Conservation (phyloP, 192 early-diverging fungal species). For the Powellomyces hirtus region DNA sequence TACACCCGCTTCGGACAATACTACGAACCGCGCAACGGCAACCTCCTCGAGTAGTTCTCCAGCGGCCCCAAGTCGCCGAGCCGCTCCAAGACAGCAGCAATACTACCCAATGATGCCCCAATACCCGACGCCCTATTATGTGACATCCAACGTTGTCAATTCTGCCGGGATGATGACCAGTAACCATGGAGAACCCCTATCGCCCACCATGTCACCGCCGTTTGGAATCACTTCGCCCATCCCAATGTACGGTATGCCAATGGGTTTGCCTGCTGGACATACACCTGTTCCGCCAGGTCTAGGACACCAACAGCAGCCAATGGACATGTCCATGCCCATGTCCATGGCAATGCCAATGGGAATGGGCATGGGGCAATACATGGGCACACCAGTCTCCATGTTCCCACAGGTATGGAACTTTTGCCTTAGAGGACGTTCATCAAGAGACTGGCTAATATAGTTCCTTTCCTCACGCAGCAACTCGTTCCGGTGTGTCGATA, state of each 20-base stretch:
- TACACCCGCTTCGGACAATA: neutral
- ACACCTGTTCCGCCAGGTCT: neutral
- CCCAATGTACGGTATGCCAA: slow-evolving; percentile 5
- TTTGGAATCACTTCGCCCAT: neutral
- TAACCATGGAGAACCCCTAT: neutral
- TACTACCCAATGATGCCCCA: slow-evolving; percentile 3
- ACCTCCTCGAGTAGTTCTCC: neutral
- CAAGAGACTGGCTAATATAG: neutral
- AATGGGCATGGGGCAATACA: slow-evolving; percentile 2
- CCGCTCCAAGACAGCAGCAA: neutral
- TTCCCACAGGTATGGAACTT: neutral
- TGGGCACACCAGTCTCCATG: neutral
- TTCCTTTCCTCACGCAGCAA: neutral
- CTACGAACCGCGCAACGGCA: neutral
- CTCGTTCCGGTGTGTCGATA: slow-evolving; percentile 17
- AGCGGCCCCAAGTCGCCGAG: neutral
- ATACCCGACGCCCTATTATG: neutral
- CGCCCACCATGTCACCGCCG: neutral
- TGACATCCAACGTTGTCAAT: neutral
- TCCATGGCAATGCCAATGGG: neutral
- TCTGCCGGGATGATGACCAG: no score
- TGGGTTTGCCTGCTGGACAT: neutral
- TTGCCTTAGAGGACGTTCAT: neutral
- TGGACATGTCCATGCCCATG: neutral
- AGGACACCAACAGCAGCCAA: neutral